A percentile compares a stretch with the other conserved stretches of the same genome.
Conservation (phyloP, 1,284 basidiomycete genomes). For the Sphagnurus paluster region DNA sequence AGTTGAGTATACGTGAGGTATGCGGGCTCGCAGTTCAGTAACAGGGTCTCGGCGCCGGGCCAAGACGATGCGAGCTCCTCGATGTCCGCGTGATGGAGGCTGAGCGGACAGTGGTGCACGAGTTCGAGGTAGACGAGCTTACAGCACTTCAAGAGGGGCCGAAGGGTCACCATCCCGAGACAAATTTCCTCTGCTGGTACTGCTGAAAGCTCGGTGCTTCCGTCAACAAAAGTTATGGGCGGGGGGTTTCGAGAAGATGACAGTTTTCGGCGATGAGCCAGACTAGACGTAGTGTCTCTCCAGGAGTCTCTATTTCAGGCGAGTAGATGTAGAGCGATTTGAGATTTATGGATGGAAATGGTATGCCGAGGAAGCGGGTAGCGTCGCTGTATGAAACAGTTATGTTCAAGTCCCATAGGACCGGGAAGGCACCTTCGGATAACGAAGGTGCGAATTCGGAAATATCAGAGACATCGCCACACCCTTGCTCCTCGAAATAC, state of each 20-base stretch:
- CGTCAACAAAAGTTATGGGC: conserved; percentile 33
- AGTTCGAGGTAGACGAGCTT: conserved; percentile 51
- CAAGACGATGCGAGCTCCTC: conserved; percentile 50
- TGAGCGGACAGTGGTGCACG: conserved; percentile 51
- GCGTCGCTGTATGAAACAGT: conserved; percentile 43
- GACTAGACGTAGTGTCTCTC: conserved; percentile 43
- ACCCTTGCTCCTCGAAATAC: conserved; percentile 40
- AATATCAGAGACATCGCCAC: conserved; percentile 43
- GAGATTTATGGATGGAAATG: conserved; percentile 47
- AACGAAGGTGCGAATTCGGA: conserved; percentile 42
- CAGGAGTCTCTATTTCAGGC: conserved; percentile 39
- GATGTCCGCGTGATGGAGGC: conserved; percentile 46
- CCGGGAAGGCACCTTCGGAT: conserved; percentile 51
- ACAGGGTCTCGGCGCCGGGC: conserved; percentile 46
- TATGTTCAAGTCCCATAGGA: conserved; percentile 52
- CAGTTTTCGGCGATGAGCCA: conserved; percentile 45
- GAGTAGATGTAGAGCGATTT: conserved; percentile 53
- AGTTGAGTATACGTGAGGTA: conserved; percentile 36
- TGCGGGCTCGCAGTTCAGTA: conserved; percentile 53
- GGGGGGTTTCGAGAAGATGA: conserved; percentile 43
- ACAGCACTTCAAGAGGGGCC: conserved; percentile 46
- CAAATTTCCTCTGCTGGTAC: conserved; percentile 24
- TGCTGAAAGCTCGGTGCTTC: background rate
- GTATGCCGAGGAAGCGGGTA: conserved; percentile 44
- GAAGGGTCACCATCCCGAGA: conserved; percentile 42